These are phyloP conservation scores for Rosa chinensis DNA, from an alignment of 306 rosid species.

Conservation along the genomic window DNA sequence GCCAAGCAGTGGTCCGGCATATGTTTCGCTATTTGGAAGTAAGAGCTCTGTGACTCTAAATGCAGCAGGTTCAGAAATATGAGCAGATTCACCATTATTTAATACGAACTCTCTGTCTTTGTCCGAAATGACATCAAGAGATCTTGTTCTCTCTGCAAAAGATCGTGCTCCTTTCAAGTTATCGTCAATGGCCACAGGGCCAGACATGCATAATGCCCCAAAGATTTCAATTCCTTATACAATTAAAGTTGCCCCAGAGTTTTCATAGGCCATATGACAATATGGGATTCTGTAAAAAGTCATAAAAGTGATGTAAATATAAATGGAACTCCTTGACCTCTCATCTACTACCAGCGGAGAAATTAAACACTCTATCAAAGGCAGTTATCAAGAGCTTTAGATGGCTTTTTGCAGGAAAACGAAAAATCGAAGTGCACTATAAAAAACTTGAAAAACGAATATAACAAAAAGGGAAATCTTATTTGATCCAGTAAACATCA, in stretches of 20 bases:
- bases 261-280: constrained; percentile 46
- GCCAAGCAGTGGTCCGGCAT: constrained; percentile 76
- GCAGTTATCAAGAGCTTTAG: constrained; percentile 13
- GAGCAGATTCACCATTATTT: constrained; percentile 50
- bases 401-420: constrained; percentile 25
- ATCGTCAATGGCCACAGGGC: constrained; percentile 76
- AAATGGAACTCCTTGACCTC: constrained; percentile 39
- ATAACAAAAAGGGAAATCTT: not conserved
- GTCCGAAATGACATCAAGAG: constrained; percentile 57
- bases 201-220: constrained; percentile 94
- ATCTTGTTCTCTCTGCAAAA: constrained; percentile 72
- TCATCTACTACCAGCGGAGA: constrained; percentile 33
- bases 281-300: constrained; percentile 33
- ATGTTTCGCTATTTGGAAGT: constrained; percentile 70
- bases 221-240: constrained; percentile 45
- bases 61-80: constrained; percentile 57
- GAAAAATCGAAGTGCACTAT: constrained; percentile 12
- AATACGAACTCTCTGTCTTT: constrained; percentile 36
- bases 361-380: constrained; percentile 24
- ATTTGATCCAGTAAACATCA: not conserved
- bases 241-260: constrained; percentile 31
- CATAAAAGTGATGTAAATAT: constrained; percentile 27
- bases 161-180: constrained; percentile 53
- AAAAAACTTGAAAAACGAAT: constrained; percentile 6
- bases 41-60: constrained; percentile 71